phyloP scores from a whole-genome alignment of 345 rosid genomes.

The Eucalyptus grandis region DNA sequence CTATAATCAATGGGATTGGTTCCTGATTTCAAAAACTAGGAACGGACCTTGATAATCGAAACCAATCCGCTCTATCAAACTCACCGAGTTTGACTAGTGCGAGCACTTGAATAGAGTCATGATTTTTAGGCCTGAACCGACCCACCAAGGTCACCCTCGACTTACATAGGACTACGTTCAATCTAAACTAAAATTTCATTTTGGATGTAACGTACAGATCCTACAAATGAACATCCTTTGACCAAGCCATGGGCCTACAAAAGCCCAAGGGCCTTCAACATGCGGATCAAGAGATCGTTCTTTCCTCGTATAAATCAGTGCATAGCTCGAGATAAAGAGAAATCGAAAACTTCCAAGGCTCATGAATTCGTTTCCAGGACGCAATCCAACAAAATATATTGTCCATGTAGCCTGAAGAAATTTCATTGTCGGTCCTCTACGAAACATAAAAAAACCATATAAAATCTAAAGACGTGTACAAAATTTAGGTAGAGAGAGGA shows the following conservation, averaged over 20 bases:
- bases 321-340: background rate
- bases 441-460: background rate
- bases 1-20: background rate
- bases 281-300: background rate
- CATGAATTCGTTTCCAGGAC: background rate
- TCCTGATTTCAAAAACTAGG: background rate
- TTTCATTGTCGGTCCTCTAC: background rate
- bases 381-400: background rate
- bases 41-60: background rate
- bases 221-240: background rate
- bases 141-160: background rate
- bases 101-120: background rate
- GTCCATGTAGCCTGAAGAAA: background rate
- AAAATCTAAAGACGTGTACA: background rate
- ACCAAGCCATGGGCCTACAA: background rate
- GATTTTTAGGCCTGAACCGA: background rate
- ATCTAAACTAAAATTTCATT: background rate
- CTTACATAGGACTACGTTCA: background rate
- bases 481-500: background rate
- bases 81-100: background rate
- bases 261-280: background rate
- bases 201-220: background rate
- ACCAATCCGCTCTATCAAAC: background rate
- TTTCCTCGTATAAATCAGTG: background rate
- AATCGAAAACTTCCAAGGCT: background rate